phyloP scores from a whole-genome alignment of 345 rosid genomes.

The Passiflora organensis region DNA sequence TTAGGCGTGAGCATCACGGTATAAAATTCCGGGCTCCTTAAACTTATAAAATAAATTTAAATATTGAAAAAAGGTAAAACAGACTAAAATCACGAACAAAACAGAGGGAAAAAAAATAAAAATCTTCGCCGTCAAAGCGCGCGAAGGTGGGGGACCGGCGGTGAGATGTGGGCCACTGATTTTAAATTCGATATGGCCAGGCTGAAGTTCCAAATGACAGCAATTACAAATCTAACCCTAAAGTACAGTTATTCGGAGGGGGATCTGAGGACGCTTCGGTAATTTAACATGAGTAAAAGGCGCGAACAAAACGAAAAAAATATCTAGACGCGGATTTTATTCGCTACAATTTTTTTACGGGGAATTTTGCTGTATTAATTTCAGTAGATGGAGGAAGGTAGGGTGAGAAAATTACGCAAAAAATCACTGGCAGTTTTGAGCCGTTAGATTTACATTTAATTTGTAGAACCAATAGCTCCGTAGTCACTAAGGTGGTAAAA shows the following conservation, averaged over 20 bases:
- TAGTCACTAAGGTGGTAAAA: too few relatives aligned
- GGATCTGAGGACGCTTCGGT: not conserved
- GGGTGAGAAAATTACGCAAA: constrained; percentile 10
- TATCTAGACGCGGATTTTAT: too few relatives aligned
- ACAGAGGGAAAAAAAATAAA: not conserved
- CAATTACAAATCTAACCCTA: constrained; percentile 13
- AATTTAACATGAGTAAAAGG: not conserved
- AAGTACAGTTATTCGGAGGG: not conserved
- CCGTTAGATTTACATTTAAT: constrained; percentile 14
- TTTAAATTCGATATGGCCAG: constrained; percentile 24
- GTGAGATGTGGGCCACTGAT: constrained; percentile 26
- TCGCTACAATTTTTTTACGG: not conserved
- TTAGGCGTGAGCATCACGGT: too few relatives aligned
- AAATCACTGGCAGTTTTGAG: constrained; percentile 25
- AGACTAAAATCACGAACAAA: too few relatives aligned
- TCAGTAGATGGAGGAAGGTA: too few relatives aligned
- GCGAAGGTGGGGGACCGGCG: constrained; percentile 28
- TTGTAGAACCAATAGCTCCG: too few relatives aligned
- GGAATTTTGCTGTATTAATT: not conserved
- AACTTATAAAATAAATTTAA: too few relatives aligned
- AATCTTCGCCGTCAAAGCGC: constrained; percentile 37
- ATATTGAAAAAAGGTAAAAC: too few relatives aligned
- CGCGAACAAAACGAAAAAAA: constrained; percentile 7
- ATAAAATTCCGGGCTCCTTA: too few relatives aligned
- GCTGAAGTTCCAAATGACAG: too few relatives aligned